Conservation (phyloP, 495 filamentous ascomycete species). For the Cercophora newfieldiana region DNA sequence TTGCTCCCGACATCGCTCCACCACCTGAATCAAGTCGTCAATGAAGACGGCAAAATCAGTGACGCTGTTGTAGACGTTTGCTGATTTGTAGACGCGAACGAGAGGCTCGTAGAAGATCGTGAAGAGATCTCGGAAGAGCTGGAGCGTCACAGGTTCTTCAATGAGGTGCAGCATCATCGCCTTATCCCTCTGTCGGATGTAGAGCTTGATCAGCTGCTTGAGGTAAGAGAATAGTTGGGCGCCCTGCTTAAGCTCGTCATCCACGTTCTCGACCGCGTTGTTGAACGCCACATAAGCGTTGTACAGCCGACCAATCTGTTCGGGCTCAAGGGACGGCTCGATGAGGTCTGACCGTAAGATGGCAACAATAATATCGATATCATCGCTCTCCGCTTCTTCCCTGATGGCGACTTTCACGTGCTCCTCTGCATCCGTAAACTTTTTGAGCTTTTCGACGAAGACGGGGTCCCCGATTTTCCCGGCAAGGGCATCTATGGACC, state of each 20-base stretch:
- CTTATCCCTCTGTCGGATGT: slow-evolving; percentile 91
- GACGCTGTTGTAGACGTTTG: slow-evolving; percentile 94
- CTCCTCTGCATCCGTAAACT: slow-evolving; percentile 74
- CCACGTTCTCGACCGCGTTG: slow-evolving; percentile 86
- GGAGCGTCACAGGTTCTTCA: slow-evolving; percentile 89
- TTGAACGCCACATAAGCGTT: slow-evolving; percentile 98
- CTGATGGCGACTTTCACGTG: slow-evolving; percentile 70
- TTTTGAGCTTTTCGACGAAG: slow-evolving; percentile 79
- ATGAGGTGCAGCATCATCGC: slow-evolving; percentile 94
- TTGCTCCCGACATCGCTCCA: slow-evolving; percentile 86
- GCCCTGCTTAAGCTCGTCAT: slow-evolving; percentile 82
- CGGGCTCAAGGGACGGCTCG: slow-evolving; percentile 62
- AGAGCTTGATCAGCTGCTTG: slow-evolving; percentile 92
- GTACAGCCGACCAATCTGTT: slow-evolving; percentile 80
- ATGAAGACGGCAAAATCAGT: slow-evolving; percentile 93
- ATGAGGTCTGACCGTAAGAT: slow-evolving; percentile 76
- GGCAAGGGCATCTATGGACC: slow-evolving; percentile 73
- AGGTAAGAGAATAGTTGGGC: slow-evolving; percentile 90
- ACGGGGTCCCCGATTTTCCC: slow-evolving; percentile 74
- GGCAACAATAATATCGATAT: slow-evolving; percentile 78
- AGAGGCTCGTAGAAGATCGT: slow-evolving; percentile 99
- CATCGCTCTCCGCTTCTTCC: slow-evolving; percentile 65
- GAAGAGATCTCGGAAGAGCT: slow-evolving; percentile 93
- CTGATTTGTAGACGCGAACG: slow-evolving; percentile 95
- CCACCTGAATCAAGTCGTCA: slow-evolving; percentile 85